Evolutionary conservation across 192 early-diverging fungal genomes (phyloP), one percentile per base, ranked within the genome.

Genomic region (Coemansia sp.): DNA sequence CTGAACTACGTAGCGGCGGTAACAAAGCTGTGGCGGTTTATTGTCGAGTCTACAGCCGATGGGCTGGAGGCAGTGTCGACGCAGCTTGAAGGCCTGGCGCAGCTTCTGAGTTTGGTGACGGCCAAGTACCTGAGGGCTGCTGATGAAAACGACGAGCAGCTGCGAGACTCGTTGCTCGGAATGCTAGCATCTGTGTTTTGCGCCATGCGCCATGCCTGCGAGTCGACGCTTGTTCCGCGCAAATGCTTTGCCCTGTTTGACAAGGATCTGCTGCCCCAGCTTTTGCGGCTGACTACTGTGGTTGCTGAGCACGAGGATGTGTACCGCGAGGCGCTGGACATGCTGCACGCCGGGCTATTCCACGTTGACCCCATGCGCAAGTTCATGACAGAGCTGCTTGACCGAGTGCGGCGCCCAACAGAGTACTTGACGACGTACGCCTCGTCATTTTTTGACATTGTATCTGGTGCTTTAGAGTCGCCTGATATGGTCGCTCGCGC

Each of bases 331-430:
- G 66, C 71, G 1, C 60, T 76, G 12, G 79, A 81, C 36, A 74
- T 76, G 73, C 59, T 76, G 25, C 73, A 75, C 1, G 70, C 65
- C 6, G 64, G 69, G 6, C 47, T 76, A 45, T 81, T 76, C 64
- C 73, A 71, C 27, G 59, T 53, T 5, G 79, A 72, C 58, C 58
- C 46, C 40, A 75, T 72, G 66, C 45, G 64, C 17, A 56, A 62
- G 37, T 53, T 81, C 15, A 42, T 39, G 24, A 45, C 70, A 4
- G 59, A 45, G 29, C 29, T 76, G 31, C 46, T 19, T 20, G 62
- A 63, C 51, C 60, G 64, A 19, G 36, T 39, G 19, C 56, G 11
- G 12, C 46, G 41, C 12, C 10, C 42, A 10, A 29, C 60, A 9
- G 70, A 63, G 1, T 59, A 56, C n/a, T 63, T 67, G 40, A 46